Conservation (phyloP, 306 rosid genomes). For the Calophaca sinica region DNA sequence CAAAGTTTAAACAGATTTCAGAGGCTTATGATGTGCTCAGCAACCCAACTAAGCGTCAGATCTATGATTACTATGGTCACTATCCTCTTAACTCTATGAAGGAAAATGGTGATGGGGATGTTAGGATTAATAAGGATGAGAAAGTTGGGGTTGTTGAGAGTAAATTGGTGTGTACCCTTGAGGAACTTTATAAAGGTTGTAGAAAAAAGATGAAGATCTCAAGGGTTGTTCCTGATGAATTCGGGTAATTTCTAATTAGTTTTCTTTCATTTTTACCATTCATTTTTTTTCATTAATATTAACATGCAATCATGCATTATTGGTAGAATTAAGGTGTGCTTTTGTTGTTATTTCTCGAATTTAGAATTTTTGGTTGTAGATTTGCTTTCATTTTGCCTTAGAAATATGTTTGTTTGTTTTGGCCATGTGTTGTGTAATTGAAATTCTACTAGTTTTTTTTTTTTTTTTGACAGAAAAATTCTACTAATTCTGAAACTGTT, state of each 20-base stretch:
- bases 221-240: constrained; percentile 63
- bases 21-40: constrained; percentile 81
- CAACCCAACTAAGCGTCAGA: constrained; percentile 81
- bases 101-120: constrained; percentile 3
- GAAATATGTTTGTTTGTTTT: neutral
- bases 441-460: neutral
- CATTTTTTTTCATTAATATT: too few species aligned
- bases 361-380: neutral
- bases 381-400: too few species aligned
- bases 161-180: constrained; percentile 65
- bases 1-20: constrained; percentile 77
- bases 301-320: neutral
- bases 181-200: constrained; percentile 77
- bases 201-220: constrained; percentile 68
- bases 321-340: neutral
- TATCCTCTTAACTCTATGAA: constrained; percentile 57
- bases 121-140: constrained; percentile 23
- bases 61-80: constrained; percentile 79
- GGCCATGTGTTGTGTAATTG: neutral
- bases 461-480: too few species aligned
- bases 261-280: neutral
- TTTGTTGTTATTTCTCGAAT: neutral
- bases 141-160: constrained; percentile 44
- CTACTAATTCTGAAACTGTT: neutral
- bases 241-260: constrained; percentile 54